These are phyloP conservation scores for Ceratobasidium sp. DNA, from an alignment of 1,284 basidiomycete genomes.

Conservation along the genomic window DNA sequence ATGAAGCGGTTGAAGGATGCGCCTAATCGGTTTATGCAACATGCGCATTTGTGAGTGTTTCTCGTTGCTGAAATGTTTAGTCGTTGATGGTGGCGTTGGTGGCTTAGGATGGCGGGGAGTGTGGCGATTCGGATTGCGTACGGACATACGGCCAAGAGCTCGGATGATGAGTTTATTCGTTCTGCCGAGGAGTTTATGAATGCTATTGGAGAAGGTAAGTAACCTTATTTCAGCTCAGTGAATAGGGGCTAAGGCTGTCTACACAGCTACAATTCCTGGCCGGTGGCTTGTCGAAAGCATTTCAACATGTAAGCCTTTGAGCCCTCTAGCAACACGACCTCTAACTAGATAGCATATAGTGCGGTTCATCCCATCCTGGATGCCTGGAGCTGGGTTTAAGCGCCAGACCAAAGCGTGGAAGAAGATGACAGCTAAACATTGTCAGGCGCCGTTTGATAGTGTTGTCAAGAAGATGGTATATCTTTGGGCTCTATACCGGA, in stretches of 20 bases:
- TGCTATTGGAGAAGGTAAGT: slow-evolving; percentile 32
- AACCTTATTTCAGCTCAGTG: neutral
- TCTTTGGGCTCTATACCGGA: neutral
- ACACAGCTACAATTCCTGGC: slow-evolving; percentile 25
- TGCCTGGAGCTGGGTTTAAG: slow-evolving; percentile 42
- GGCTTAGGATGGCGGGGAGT: slow-evolving; percentile 30
- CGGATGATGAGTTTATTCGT: slow-evolving; percentile 33
- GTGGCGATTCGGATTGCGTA: slow-evolving; percentile 37
- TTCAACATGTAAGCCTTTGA: slow-evolving; percentile 12
- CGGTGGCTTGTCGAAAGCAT: slow-evolving; percentile 41
- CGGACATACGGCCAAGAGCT: slow-evolving; percentile 23
- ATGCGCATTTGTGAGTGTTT: slow-evolving; percentile 31
- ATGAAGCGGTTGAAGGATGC: slow-evolving; percentile 29
- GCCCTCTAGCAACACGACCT: no score
- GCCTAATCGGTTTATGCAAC: slow-evolving; percentile 24
- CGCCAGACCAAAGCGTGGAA: slow-evolving; percentile 29
- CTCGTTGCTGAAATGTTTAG: neutral
- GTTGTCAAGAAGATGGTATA: slow-evolving; percentile 27
- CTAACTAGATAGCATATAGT: slow-evolving; percentile 15
- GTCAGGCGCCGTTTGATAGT: slow-evolving; percentile 32
- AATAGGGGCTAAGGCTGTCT: no score
- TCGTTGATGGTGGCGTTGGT: no score
- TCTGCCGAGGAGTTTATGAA: slow-evolving; percentile 33
- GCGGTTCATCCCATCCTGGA: slow-evolving; percentile 42
- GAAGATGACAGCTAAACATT: slow-evolving; percentile 15